phyloP scores from a whole-genome alignment of 1,284 basidiomycete species.

The Malassezia caprae region DNA sequence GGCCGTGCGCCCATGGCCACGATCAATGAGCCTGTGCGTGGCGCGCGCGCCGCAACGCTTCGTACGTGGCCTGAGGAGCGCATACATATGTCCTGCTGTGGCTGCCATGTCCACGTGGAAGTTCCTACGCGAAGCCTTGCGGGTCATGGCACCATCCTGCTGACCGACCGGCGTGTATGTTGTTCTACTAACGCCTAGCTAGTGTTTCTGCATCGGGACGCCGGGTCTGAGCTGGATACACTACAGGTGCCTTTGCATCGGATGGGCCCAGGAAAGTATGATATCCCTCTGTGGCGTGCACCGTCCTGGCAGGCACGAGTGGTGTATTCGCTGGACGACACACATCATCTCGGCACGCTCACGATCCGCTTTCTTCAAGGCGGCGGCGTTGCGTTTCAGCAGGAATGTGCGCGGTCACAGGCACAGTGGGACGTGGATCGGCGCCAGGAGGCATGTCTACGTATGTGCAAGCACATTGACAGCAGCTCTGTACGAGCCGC shows the following conservation, averaged over 20 bases:
- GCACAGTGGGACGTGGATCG: neutral
- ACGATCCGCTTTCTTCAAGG: neutral
- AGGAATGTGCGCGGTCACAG: neutral
- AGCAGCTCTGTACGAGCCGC: slow-evolving; percentile 10
- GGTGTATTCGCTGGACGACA: neutral
- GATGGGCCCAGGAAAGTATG: neutral
- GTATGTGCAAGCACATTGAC: slow-evolving; percentile 1
- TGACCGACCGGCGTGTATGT: neutral
- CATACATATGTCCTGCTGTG: neutral
- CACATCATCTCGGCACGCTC: neutral
- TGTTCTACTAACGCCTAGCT: neutral
- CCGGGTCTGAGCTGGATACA: neutral
- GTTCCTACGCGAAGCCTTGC: neutral
- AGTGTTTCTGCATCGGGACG: neutral
- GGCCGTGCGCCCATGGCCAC: slow-evolving; percentile 2
- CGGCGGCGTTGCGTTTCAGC: neutral
- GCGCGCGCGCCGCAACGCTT: neutral
- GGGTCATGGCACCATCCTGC: neutral
- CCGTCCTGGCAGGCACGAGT: slow-evolving; percentile 1
- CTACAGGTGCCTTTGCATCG: neutral
- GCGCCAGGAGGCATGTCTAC: neutral
- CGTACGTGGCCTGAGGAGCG: neutral
- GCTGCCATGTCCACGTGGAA: neutral
- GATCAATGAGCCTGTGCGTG: neutral
- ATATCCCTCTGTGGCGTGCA: neutral